phyloP scores from a whole-genome alignment of 345 rosid species.

The Eucalyptus pumila region DNA sequence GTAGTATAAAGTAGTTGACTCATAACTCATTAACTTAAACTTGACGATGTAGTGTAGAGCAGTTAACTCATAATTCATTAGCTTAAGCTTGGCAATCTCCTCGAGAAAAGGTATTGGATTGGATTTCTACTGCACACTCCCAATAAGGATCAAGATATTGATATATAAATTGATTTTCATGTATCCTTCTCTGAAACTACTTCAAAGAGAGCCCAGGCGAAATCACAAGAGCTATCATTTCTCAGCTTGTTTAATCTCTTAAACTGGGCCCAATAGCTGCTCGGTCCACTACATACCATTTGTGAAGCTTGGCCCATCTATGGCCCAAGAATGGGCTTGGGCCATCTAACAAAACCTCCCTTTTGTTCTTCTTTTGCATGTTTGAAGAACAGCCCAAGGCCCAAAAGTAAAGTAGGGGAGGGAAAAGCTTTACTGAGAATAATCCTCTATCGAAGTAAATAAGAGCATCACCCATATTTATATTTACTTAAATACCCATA shows the following conservation, averaged over 20 bases:
- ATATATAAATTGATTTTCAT: not conserved
- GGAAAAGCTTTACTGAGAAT: not conserved
- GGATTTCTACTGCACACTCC: fast-evolving
- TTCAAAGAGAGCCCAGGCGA: not conserved
- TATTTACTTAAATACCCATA: not conserved
- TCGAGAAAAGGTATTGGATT: fast-evolving
- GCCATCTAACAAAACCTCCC: not conserved
- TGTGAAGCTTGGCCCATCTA: not conserved
- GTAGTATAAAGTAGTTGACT: no score
- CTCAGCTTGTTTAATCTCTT: not conserved
- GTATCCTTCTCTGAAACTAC: not conserved
- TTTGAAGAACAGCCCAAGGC: not conserved
- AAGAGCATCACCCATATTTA: not conserved
- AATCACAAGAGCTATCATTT: not conserved
- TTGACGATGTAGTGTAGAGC: fast-evolving
- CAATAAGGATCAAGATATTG: no score
- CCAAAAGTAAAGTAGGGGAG: not conserved
- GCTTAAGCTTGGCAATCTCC: no score
- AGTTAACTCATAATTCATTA: no score
- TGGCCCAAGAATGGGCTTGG: not conserved
- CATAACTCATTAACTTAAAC: no score
- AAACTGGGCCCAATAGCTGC: not conserved
- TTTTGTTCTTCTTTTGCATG: not conserved
- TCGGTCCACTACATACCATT: not conserved
- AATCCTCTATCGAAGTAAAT: not conserved